Conservation (phyloP, 2,329 filamentous ascomycete genomes). For the Clonostachys byssicola region DNA sequence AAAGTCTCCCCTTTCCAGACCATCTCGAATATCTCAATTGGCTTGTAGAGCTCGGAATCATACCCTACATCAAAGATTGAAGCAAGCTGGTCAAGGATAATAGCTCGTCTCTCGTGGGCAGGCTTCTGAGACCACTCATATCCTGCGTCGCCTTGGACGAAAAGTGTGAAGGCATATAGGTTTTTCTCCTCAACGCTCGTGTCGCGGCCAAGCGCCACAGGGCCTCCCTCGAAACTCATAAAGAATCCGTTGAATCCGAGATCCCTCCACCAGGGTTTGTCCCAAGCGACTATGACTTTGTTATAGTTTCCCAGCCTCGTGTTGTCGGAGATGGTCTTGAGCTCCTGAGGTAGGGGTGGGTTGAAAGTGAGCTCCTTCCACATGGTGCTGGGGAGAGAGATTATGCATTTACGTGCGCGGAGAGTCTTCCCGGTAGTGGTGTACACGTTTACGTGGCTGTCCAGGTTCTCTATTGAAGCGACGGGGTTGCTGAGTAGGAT, state of each 20-base stretch:
- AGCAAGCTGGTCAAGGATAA: slow-evolving; percentile 18
- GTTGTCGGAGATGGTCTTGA: slow-evolving; percentile 16
- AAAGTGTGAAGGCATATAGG: slow-evolving; percentile 1
- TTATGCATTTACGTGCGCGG: slow-evolving; percentile 28
- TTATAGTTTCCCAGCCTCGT: slow-evolving; percentile 22
- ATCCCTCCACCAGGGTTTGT: slow-evolving; percentile 15
- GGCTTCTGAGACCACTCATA: slow-evolving; percentile 6
- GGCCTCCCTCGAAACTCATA: slow-evolving; percentile 23
- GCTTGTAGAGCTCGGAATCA: slow-evolving; percentile 5
- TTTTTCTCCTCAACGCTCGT: slow-evolving; percentile 23
- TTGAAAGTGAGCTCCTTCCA: slow-evolving; percentile 34
- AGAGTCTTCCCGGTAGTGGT: slow-evolving; percentile 4
- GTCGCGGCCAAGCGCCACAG: slow-evolving; percentile 25
- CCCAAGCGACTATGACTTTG: slow-evolving; percentile 19
- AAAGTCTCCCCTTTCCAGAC: slow-evolving; percentile 13
- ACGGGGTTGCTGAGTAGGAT: no score
- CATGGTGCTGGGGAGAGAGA: slow-evolving; percentile 39
- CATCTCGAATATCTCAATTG: slow-evolving; percentile 11
- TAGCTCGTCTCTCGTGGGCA: slow-evolving; percentile 11
- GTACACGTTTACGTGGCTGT: no score
- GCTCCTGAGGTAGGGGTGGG: slow-evolving; percentile 28
- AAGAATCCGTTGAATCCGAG: slow-evolving; percentile 24
- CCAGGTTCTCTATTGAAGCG: no score
- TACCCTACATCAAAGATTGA: slow-evolving; percentile 9
- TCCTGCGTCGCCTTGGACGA: no score